Conservation (phyloP, 2,329 filamentous ascomycete genomes). For the Arthrinium phaeospermum region DNA sequence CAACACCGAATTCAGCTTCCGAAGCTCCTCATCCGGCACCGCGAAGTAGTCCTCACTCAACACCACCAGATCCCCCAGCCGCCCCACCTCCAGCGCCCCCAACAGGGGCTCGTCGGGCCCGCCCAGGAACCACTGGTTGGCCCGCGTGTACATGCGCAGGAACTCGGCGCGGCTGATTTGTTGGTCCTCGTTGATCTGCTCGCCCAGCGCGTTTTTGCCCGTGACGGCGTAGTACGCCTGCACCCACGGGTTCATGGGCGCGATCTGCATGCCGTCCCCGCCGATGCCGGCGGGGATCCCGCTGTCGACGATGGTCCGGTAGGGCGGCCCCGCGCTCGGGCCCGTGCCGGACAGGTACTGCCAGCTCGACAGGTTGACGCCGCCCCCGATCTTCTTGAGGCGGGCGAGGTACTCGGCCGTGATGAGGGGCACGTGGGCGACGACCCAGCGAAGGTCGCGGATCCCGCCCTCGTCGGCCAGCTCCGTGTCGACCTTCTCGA, state of each 20-base stretch:
- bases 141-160: conserved; percentile 33
- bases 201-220: conserved; percentile 34
- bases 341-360: conserved; percentile 33
- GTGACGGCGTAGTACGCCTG: conserved; percentile 38
- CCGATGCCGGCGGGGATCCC: conserved; percentile 36
- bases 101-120: conserved; percentile 33
- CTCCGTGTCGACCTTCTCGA: conserved; percentile 30
- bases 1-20: conserved; percentile 32
- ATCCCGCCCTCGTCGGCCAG: conserved; percentile 22
- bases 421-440: conserved; percentile 38
- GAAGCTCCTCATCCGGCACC: conserved; percentile 34
- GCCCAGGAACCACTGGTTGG: conserved; percentile 38
- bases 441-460: conserved; percentile 33
- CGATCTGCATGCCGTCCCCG: conserved; percentile 38
- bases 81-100: conserved; percentile 33
- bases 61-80: conserved; percentile 36
- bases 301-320: conserved; percentile 35
- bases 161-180: conserved; percentile 31
- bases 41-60: conserved; percentile 36
- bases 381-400: conserved; percentile 34
- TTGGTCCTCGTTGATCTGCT: conserved; percentile 35
- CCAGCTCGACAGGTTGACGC: conserved; percentile 37
- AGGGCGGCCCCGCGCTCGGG: conserved; percentile 36
- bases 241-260: conserved; percentile 37
- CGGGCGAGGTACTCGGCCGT: conserved; percentile 32